Evolutionary conservation across 2,329 filamentous ascomycete genomes (phyloP), one percentile per base, ranked within the genome.

Genomic region (Sarocladiaceae sp.): DNA sequence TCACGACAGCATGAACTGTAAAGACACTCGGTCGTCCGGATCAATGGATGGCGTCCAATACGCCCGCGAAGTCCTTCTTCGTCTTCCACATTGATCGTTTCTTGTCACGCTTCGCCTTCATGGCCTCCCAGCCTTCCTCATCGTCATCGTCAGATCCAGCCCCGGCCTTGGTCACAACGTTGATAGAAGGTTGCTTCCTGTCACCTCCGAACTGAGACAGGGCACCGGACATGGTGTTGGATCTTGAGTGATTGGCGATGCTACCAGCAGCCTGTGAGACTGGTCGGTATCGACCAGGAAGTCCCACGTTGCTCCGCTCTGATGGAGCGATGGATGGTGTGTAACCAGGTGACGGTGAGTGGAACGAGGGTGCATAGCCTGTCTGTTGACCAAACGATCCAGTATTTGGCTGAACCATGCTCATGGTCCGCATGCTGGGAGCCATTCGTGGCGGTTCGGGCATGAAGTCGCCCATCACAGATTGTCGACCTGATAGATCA

Each of bases 241-340:
- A 58, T 61, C 65, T 57, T 60, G 67, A 60, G 56, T 66, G 26
- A 33, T 63, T 57, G 40, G 69, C 62, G 53, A 60, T 0, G 60
- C 57, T 8, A 59, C 60, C 6, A 73, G 75, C 12, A 52, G 78
- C 74, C 37, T 87, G 86, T 0, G 89, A 91, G 1, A 97, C 93
- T 1, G 94, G 91, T 42, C 94, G 83, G 71, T 99, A 99, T 40
- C 94, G 84, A 28, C 90, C 86, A 8, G 94, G 91, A 50, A 96
- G 79, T 15, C 94, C 94, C 55, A 97, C 76, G 66, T 95, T 97
- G 76, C 92, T 97, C 55, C 94, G 87, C 72, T 97, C 94, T 4
- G 90, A 96, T 1, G 94, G 94, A 2, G 94, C 93, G 59, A 99
- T 96, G 1, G 93, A 97, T 1, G 91, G 84, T 1, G 91, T 81